Conservation (phyloP, 208 protist species). For the Blechomonas ayalai region DNA sequence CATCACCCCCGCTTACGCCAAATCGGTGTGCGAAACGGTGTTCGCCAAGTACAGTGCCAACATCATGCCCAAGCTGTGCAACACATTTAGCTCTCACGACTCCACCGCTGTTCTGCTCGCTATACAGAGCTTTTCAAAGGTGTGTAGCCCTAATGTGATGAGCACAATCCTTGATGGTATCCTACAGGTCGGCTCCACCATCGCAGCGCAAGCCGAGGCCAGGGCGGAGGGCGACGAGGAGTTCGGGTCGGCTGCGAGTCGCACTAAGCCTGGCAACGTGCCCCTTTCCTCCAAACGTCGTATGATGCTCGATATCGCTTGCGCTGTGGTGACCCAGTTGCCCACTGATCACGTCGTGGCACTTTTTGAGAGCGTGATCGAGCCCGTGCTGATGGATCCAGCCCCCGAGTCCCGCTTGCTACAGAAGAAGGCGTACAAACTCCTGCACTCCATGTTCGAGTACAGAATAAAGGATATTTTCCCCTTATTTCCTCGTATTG, state of each 20-base stretch:
- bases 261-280: slow-evolving; percentile 22
- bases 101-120: slow-evolving; percentile 73
- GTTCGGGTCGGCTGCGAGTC: not conserved
- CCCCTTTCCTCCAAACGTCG: slow-evolving; percentile 69
- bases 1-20: slow-evolving; percentile 58
- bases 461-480: slow-evolving; percentile 74
- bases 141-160: slow-evolving; percentile 79
- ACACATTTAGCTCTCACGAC: slow-evolving; percentile 67
- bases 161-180: slow-evolving; percentile 73
- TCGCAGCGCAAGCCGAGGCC: slow-evolving; percentile 21
- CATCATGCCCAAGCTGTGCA: slow-evolving; percentile 87
- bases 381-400: slow-evolving; percentile 77
- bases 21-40: slow-evolving; percentile 54
- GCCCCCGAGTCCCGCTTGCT: slow-evolving; percentile 66
- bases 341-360: slow-evolving; percentile 40
- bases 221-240: slow-evolving; percentile 5
- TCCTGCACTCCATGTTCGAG: slow-evolving; percentile 82
- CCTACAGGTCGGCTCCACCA: slow-evolving; percentile 60
- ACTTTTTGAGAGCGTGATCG: slow-evolving; percentile 71
- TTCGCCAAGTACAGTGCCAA: slow-evolving; percentile 80
- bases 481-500: slow-evolving; percentile 54
- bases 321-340: slow-evolving; percentile 67
- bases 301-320: slow-evolving; percentile 81
- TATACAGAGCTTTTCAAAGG: slow-evolving; percentile 81
- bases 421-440: slow-evolving; percentile 89